These are phyloP conservation scores for Fraxinus quadrangulata DNA, from an alignment of 257 asterid species.

Conservation along the genomic window DNA sequence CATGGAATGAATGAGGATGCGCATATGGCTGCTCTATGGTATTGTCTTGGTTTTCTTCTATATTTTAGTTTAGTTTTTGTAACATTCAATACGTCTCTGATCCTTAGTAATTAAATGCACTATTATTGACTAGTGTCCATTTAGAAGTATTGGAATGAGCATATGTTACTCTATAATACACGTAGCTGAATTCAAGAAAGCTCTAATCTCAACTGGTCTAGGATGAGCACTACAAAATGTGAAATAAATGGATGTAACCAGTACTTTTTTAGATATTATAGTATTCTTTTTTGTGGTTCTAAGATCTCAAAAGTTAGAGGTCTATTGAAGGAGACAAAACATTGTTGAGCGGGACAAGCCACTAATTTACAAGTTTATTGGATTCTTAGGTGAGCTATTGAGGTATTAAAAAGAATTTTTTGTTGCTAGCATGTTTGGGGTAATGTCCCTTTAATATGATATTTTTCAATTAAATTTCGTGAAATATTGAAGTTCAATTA, in stretches of 20 bases:
- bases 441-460: not conserved
- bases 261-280: not conserved
- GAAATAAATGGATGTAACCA: not conserved
- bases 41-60: slow-evolving; percentile 28
- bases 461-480: not conserved
- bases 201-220: slow-evolving; percentile 12
- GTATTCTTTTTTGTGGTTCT: not conserved
- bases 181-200: slow-evolving; percentile 8
- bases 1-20: slow-evolving; percentile 51
- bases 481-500: not conserved
- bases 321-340: not conserved
- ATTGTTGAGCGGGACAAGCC: not conserved
- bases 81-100: not conserved
- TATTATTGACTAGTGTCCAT: not conserved
- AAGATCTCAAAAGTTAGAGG: not conserved
- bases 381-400: not conserved
- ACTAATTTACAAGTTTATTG: not conserved
- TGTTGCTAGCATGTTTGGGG: too few relatives aligned
- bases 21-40: slow-evolving; percentile 56
- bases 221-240: not conserved
- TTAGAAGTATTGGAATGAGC: slow-evolving; percentile 11
- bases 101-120: not conserved
- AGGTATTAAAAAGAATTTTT: not conserved
- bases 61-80: slow-evolving; percentile 2
- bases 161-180: not conserved